Percentiles rank a stretch among this genome's conserved stretches.
phyloP scores from a whole-genome alignment of 768 basidiomycete genomes.

The Antrodiella citrinella region DNA sequence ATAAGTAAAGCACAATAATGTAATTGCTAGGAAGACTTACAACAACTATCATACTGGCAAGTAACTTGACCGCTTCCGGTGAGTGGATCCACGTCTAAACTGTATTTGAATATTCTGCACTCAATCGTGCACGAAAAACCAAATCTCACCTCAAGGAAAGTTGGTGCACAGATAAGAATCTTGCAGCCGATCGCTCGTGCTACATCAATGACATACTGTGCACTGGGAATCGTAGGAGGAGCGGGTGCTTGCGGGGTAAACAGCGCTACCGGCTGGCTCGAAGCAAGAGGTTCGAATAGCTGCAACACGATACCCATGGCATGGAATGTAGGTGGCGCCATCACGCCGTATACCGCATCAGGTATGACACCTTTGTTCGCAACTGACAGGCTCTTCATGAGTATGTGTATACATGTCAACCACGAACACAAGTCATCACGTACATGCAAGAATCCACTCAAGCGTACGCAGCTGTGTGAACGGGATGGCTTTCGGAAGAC shows the following conservation, averaged over 20 bases:
- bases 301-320: conserved; percentile 4
- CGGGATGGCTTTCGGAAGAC: conserved; percentile 22
- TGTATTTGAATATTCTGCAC: too few species aligned
- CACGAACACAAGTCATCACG: neutral
- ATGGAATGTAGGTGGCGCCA: conserved; percentile 18
- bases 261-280: conserved; percentile 12
- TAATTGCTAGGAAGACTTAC: conserved; percentile 1
- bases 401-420: too few species aligned
- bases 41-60: conserved; percentile 7
- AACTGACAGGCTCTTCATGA: too few species aligned
- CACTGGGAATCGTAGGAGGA: conserved; percentile 17
- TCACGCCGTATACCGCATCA: conserved; percentile 7
- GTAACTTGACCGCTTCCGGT: conserved; percentile 2
- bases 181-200: conserved; percentile 7
- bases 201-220: conserved; percentile 12
- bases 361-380: too few species aligned
- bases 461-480: conserved; percentile 10
- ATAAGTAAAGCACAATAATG: too few species aligned
- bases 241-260: conserved; percentile 18
- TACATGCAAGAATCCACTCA: conserved; percentile 12
- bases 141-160: conserved; percentile 20
- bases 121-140: too few species aligned
- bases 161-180: conserved; percentile 15
- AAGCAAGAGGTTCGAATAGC: neutral
- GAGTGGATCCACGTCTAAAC: conserved; percentile 8